Evolutionary conservation across 441 rosid species (phyloP), one percentile per base, ranked within the genome.

Genomic region (Flueggea neowawraea): DNA sequence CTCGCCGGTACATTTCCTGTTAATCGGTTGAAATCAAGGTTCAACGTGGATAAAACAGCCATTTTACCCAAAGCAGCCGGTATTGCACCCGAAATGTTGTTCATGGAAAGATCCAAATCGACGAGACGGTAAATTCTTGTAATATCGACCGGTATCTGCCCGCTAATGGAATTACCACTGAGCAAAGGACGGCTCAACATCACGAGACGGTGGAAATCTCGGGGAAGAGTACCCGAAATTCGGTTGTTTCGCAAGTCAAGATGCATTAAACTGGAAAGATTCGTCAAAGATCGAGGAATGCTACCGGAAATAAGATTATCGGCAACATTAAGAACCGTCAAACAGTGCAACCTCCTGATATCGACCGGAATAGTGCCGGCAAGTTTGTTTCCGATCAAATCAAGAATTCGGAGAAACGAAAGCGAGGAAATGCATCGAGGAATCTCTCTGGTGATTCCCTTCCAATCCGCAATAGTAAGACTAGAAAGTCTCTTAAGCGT

Each of bases 101-200:
- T 94, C 62, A 75, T 41, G 1, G 98, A 94, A 33, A 94, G 84
- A 73, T 90, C 93, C 10, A 94, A 65, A 69, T 94, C 97, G 0
- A 95, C 91, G 1, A 94, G 84, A 15, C 95, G 91, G 58, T 94
- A 87, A 10, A 94, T 91, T 7, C 12, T 64, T 5, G 95, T 69
- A 16, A 91, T 39, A 0, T 96, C 85, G 12, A 54, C 61, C 0
- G 95, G 97, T 13, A 94, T 79, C 45, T 70, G 41, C 2, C 96
- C 97, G 16, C 76, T 67, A 16, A 90, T 52, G 47, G 61, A 73
- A 67, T 94, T 94, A 28, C 82, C 76, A 68, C 96, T 85, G 48
- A 94, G 52, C n/a, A 94, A 73, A 6, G 91, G 96, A 4, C 93
- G 81, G 73, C 98, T 87, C 47, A 90, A 68, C 97, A 85, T 90